phyloP scores from a whole-genome alignment of 2,329 filamentous ascomycete genomes.

The Beauveria sp. region DNA sequence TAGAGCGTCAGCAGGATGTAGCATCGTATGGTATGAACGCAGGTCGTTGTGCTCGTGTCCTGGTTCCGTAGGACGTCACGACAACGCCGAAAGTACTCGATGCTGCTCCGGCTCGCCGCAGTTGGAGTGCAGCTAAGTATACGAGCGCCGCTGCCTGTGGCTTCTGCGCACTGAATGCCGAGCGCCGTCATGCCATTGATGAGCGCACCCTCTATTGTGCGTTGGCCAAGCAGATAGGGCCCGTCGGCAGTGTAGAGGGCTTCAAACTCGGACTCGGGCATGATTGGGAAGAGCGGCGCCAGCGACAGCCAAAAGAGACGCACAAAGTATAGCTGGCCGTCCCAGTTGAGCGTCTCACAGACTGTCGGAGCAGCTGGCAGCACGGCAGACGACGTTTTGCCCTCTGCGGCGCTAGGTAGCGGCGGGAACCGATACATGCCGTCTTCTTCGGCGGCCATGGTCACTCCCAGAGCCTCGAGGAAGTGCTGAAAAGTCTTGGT shows the following conservation, averaged over 20 bases:
- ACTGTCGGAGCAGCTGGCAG: neutral
- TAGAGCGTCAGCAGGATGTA: neutral
- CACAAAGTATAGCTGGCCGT: neutral
- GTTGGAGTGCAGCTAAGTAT: neutral
- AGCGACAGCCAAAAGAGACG: neutral
- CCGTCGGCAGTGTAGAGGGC: neutral
- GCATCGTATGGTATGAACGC: neutral
- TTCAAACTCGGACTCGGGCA: neutral
- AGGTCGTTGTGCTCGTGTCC: neutral
- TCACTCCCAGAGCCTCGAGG: neutral
- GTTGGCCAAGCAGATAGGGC: neutral
- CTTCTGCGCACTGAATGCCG: neutral
- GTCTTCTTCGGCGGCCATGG: neutral
- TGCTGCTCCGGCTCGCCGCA: neutral
- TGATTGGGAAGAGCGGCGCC: neutral
- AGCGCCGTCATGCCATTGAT: neutral
- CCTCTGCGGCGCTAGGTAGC: neutral
- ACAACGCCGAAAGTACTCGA: neutral
- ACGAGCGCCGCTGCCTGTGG: neutral
- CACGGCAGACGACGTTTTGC: neutral
- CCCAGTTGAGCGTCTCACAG: neutral
- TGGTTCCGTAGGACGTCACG: neutral
- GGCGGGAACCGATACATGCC: neutral
- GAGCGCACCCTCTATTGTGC: neutral
- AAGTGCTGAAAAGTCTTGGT: neutral